Evolutionary conservation across 441 rosid species (phyloP), one percentile per base, ranked within the genome.

Genomic region (Macaranga tanarius): DNA sequence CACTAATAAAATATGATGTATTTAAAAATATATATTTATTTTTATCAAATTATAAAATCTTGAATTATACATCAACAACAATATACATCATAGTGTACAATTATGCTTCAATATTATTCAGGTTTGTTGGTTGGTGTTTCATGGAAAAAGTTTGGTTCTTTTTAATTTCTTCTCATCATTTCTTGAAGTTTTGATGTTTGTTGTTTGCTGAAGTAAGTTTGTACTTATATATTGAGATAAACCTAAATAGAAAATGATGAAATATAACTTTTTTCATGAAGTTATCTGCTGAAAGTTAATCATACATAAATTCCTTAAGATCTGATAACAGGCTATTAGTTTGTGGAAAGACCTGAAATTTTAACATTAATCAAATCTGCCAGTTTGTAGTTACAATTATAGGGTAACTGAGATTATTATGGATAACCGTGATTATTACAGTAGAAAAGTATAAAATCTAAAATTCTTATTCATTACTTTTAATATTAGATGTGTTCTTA

Each of bases 51-150:
- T n/a, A n/a, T n/a, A n/a, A n/a, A n/a, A n/a, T n/a, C n/a, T n/a
- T n/a, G n/a, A n/a, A n/a, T n/a, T n/a, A n/a, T n/a, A n/a, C n/a
- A n/a, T n/a, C n/a, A n/a, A n/a, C n/a, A n/a, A n/a, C n/a, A n/a
- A n/a, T n/a, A n/a, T n/a, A n/a, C n/a, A n/a, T n/a, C n/a, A n/a
- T n/a, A n/a, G n/a, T 7, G 13, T 65, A 64, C 42, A 75, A 52
- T 71, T 42, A 66, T 63, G 63, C 75, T 67, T 38, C 64, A 26
- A 70, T 64, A 55, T 50, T 66, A 15, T 59, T 40, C 59, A 62
- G 38, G 38, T 34, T 34, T 69, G 52, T 64, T 67, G 16, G 28
- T 15, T 61, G 48, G 70, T 68, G 61, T 9, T 65, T 48, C 65
- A 40, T 44, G 61, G 62, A 69, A 56, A 50, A 42, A 42, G 47